Conservation (phyloP, 2,329 filamentous ascomycete species). For the Stemphylium beticola region DNA sequence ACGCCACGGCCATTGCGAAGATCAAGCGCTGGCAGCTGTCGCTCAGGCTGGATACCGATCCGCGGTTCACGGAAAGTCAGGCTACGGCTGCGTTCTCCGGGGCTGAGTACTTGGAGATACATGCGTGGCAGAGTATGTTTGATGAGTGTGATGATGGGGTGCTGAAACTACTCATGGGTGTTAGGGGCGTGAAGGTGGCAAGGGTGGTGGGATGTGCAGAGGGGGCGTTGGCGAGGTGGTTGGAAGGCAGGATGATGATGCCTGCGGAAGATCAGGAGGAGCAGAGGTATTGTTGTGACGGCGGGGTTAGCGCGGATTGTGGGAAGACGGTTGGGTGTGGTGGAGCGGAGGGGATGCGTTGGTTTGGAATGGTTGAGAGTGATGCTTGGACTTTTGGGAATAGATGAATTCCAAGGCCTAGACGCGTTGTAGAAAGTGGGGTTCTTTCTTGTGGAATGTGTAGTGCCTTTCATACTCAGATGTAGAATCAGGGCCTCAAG, state of each 20-base stretch:
- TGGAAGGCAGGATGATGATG: slow-evolving; percentile 55
- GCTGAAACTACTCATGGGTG: slow-evolving; percentile 53
- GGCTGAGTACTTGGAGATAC: slow-evolving; percentile 56
- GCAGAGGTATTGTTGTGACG: slow-evolving; percentile 28
- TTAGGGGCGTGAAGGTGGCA: slow-evolving; percentile 54
- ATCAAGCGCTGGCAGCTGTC: slow-evolving; percentile 55
- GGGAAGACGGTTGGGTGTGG: slow-evolving; percentile 12
- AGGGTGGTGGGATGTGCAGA: slow-evolving; percentile 53
- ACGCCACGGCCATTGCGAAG: slow-evolving; percentile 34
- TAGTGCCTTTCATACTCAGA: no score
- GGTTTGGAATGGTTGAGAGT: slow-evolving; percentile 19
- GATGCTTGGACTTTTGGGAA: slow-evolving; percentile 34
- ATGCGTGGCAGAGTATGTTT: slow-evolving; percentile 54
- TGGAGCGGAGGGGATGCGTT: slow-evolving; percentile 10
- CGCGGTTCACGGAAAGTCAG: slow-evolving; percentile 51
- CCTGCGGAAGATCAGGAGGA: slow-evolving; percentile 26
- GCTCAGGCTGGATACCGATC: slow-evolving; percentile 58
- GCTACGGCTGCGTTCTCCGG: slow-evolving; percentile 54
- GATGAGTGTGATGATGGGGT: slow-evolving; percentile 50
- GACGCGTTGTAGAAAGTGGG: no score
- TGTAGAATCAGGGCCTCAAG: no score
- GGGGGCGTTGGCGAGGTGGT: slow-evolving; percentile 51
- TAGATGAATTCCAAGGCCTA: slow-evolving; percentile 4
- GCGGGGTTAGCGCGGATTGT: slow-evolving; percentile 34
- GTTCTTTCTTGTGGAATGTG: no score